Base-by-base conservation (phyloP, 2,329 filamentous ascomycete species). In the Hirsutella minnesotensis region DNA sequence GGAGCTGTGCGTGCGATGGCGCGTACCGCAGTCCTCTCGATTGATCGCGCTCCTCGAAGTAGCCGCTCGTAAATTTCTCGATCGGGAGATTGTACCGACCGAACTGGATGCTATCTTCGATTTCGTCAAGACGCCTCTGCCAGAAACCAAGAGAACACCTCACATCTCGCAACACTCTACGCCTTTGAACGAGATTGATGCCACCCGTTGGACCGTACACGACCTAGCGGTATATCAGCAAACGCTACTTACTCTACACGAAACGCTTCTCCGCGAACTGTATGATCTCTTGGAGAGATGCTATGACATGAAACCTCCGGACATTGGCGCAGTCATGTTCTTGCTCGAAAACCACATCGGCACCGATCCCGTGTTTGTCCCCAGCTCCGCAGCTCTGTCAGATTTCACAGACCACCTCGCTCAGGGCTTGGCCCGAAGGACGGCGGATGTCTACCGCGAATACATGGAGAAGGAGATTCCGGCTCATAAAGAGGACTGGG, bases 1-100 rank as follows among this genome's bases (percentile, higher is more conserved):
- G 46, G 90, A 96, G 60, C 73, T 95, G 44, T 86, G 83, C 46
- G 68, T 87, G 48, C 79, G 89, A 54, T 98, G 92, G 92, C 81
- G 92, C 40, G 74, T 98, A 47, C 88, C 90, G 2, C 80, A 83
- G 49, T 87, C 81, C 55, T 86, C 87, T 3, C 77, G 88, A 37
- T 72, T 87, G 41, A 79, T 94, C 5, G 65, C 90, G 5, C 81
- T 95, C 53, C 66, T 96, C 30, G 92, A 96, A 64, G 84, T 94
- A 44, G 75, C 87, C 7, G 75, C 82, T 19, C 83, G 88, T 53
- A 92, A 92, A 59, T 96, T 88, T 56, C 67, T 87, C 38, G 83
- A 94, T 51, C 80, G 86, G 50, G 84, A 94, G 54, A 79, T 95
- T 45, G 75, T 77, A 13, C 75, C 92, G 12, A 81, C 90, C 52